Base-by-base conservation (phyloP, 2,329 filamentous ascomycete species). In the Sclerotinia sclerotiorum region DNA sequence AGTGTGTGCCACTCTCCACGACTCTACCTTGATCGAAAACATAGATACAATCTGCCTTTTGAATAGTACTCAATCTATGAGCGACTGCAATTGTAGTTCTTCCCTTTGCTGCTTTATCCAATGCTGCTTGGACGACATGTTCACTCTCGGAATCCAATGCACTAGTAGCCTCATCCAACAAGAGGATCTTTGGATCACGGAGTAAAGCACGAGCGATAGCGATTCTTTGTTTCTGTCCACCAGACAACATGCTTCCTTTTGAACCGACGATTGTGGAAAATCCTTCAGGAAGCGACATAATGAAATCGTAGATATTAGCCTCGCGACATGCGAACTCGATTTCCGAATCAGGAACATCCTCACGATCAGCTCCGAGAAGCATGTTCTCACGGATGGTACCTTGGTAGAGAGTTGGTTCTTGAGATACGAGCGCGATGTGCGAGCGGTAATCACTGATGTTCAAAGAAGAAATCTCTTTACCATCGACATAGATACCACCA, bases 341-440 rank as follows among this genome's bases (percentile, higher is more conserved):
- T 1, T 85, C 85, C 68, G 89, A 87, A 69, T 97, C 93, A 0
- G 87, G 80, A 0, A 95, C 85, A 39, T 88, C 83, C 7, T 90
- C 86, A 17, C 84, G 81, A 10, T 90, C 82, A 51, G 88, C 87
- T 15, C 93, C 93, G 2, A 98, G 85, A 6, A 97, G 80, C 71
- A 98, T 93, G 77, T 98, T 98, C 46, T 98, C 94, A 72, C 85
- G 87, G 75, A 99, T 92, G 0, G 90, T 94, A 55, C 94, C 95
- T 78, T 97, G 93, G 80, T 97, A 99, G 0, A 99, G 82, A 0
- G 94, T 97, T 0, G 95, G 94, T 78, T 98, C 95, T 77, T 98
- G 95, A 46, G 90, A 93, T 19, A 99, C 94, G 13, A 99, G 88
- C 0, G 94, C 90, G 71, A 98, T 86, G 78, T 89, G 87, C 24